Evolutionary conservation across 2,329 filamentous ascomycete species (phyloP).

Genomic region (Xylariomycetidae sp.): DNA sequence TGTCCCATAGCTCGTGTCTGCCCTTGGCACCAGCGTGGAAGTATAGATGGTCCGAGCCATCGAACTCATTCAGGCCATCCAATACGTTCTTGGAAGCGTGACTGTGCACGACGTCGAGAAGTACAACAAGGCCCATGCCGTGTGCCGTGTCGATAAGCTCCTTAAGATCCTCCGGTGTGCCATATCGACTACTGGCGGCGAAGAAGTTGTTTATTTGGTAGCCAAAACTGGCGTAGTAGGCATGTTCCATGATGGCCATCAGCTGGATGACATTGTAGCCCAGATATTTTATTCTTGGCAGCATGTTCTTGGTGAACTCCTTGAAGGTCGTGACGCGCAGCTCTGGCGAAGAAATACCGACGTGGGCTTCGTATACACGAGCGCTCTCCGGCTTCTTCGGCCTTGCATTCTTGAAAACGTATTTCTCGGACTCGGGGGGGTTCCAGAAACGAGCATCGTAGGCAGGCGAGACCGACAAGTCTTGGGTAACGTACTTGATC

Average conservation of each 20-base stretch:
- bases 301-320: conserved; percentile 88
- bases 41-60: conserved; percentile 90
- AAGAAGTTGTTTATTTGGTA: conserved; percentile 99
- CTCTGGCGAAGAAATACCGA: conserved; percentile 92
- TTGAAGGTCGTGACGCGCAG: conserved; percentile 89
- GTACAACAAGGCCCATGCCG: conserved; percentile 79
- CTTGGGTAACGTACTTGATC: conserved; percentile 97
- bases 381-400: conserved; percentile 79
- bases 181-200: conserved; percentile 91
- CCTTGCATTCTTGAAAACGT: conserved; percentile 75
- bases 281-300: conserved; percentile 81
- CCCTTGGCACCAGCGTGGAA: conserved; percentile 86
- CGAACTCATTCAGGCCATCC: conserved; percentile 92
- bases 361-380: conserved; percentile 98
- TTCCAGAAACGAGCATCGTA: conserved; percentile 99
- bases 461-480: conserved; percentile 78
- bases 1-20: conserved; percentile 91
- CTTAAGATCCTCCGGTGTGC: conserved; percentile 88
- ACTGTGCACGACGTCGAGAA: conserved; percentile 94
- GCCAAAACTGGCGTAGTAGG: conserved; percentile 97
- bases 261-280: conserved; percentile 98
- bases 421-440: conserved; percentile 68
- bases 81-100: conserved; percentile 97
- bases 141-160: conserved; percentile 95
- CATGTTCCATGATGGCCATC: conserved; percentile 99